These are phyloP conservation scores for Articulospora tetracladia DNA, from an alignment of 495 filamentous ascomycete genomes.

Conservation along the genomic window DNA sequence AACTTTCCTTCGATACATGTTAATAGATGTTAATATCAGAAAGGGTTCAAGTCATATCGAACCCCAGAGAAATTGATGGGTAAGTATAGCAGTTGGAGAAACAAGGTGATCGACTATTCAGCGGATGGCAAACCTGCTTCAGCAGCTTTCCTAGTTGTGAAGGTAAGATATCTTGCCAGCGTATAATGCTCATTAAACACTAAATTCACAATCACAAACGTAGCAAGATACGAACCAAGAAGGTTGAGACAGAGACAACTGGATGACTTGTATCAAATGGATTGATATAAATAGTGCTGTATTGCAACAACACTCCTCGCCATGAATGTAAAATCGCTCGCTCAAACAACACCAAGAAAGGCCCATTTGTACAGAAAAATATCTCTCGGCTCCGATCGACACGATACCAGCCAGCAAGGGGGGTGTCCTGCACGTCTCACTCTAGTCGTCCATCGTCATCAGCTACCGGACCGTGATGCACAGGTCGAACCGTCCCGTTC, in stretches of 20 bases:
- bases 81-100: too few relatives aligned
- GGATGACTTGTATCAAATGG: not conserved
- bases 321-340: not conserved
- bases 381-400: not conserved
- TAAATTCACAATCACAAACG: too few relatives aligned
- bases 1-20: too few relatives aligned
- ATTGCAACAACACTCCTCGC: not conserved
- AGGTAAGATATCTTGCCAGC: too few relatives aligned
- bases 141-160: too few relatives aligned
- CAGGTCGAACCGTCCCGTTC: not conserved
- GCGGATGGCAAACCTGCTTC: too few relatives aligned
- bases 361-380: not conserved
- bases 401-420: not conserved
- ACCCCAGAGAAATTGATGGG: too few relatives aligned
- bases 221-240: not conserved
- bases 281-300: not conserved
- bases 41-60: too few relatives aligned
- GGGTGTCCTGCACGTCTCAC: conserved; percentile 19
- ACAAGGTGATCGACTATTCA: too few relatives aligned
- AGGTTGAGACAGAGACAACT: not conserved
- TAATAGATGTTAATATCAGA: too few relatives aligned
- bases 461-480: not conserved
- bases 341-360: not conserved
- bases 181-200: too few relatives aligned
- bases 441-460: conserved; percentile 14